Evolutionary conservation across 2,329 filamentous ascomycete species (phyloP).

Genomic region (Thermomyces lanuginosus): DNA sequence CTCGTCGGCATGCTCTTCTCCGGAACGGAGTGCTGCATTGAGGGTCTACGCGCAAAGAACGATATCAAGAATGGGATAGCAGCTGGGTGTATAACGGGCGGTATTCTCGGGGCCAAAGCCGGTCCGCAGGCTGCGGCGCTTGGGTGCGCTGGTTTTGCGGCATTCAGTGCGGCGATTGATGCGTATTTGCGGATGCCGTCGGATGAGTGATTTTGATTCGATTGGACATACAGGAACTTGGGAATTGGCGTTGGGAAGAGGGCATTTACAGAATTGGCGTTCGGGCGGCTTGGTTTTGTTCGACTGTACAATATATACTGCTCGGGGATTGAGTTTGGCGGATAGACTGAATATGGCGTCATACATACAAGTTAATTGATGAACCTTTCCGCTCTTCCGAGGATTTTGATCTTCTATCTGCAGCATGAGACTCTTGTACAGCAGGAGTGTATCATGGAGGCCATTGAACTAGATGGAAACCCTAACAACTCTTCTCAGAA

Average conservation of each 20-base stretch:
- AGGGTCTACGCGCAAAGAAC: conserved; percentile 80
- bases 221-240: background rate
- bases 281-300: no score
- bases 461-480: no score
- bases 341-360: no score
- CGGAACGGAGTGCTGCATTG: conserved; percentile 90
- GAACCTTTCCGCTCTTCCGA: no score
- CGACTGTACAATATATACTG: no score
- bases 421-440: no score
- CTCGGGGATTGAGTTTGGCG: no score
- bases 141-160: conserved; percentile 85
- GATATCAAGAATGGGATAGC: conserved; percentile 75
- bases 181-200: conserved; percentile 66
- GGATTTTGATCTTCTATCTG: no score
- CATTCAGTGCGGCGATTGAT: conserved; percentile 84
- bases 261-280: no score
- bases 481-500: no score
- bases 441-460: no score
- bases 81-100: conserved; percentile 82
- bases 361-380: no score
- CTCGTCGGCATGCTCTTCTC: conserved; percentile 81
- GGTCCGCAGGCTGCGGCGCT: conserved; percentile 77
- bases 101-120: conserved; percentile 67
- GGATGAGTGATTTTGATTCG: conserved; percentile 18
- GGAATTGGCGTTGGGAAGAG: background rate